phyloP scores from a whole-genome alignment of 768 basidiomycete genomes.

The Daedalea quercina region DNA sequence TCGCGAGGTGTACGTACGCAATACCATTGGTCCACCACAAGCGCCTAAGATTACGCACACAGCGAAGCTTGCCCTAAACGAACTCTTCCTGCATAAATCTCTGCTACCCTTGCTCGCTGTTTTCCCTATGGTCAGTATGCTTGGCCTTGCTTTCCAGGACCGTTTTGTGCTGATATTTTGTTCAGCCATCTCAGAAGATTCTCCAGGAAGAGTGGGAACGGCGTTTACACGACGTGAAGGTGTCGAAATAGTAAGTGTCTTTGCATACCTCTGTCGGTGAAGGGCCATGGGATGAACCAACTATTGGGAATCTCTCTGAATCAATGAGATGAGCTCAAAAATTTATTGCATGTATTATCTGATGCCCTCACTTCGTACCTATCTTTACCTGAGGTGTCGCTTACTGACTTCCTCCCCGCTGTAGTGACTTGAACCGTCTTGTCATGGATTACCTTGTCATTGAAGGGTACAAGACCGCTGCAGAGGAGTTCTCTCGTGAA shows the following conservation, averaged over 20 bases:
- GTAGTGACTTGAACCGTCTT: constrained; percentile 87
- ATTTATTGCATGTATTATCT: constrained; percentile 86
- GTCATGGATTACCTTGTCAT: constrained; percentile 98
- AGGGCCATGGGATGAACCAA: constrained; percentile 54
- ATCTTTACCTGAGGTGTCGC: constrained; percentile 7
- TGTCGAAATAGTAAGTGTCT: constrained; percentile 81
- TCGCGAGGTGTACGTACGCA: too few species aligned
- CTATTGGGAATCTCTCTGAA: constrained; percentile 99
- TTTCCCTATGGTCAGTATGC: constrained; percentile 21
- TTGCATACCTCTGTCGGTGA: constrained; percentile 7
- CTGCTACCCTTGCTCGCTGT: constrained; percentile 10
- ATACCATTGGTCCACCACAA: too few species aligned
- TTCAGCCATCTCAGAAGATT: constrained; percentile 46
- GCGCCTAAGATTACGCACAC: too few species aligned
- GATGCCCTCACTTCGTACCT: constrained; percentile 34
- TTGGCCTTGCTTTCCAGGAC: neutral
- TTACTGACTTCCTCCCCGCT: constrained; percentile 16
- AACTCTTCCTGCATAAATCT: constrained; percentile 27
- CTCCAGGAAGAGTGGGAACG: constrained; percentile 84
- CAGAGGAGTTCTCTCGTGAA: constrained; percentile 90
- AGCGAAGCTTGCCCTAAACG: constrained; percentile 33
- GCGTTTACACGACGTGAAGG: constrained; percentile 73
- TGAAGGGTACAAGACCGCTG: constrained; percentile 94
- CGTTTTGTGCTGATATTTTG: constrained; percentile 4
- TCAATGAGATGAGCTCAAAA: constrained; percentile 44